phyloP scores from a whole-genome alignment of 352 stramenopile genomes.

The Pythium dissimile region DNA sequence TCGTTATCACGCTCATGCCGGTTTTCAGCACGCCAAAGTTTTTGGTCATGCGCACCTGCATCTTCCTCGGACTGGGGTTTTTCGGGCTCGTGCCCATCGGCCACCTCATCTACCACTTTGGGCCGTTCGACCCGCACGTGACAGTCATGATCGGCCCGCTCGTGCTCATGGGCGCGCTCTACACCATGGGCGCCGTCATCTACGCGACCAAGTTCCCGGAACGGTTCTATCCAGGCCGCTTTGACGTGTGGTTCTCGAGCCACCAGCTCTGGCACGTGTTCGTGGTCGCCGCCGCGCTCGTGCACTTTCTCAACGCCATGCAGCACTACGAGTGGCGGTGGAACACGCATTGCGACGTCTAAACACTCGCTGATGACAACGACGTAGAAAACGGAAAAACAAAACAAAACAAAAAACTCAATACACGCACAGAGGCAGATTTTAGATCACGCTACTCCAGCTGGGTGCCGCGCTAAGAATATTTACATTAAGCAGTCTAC shows the following conservation, averaged over 20 bases:
- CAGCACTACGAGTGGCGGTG: constrained; percentile 87
- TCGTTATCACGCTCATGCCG: constrained; percentile 65
- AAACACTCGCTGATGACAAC: constrained; percentile 7
- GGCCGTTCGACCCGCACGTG: constrained; percentile 77
- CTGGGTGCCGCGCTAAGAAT: too few relatives aligned
- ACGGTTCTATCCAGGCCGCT: constrained; percentile 78
- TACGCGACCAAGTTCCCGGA: constrained; percentile 86
- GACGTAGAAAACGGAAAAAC: not conserved
- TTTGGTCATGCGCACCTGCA: constrained; percentile 61
- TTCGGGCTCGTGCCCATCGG: constrained; percentile 75
- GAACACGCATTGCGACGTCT: constrained; percentile 76
- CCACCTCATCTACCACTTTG: constrained; percentile 75
- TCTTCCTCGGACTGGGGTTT: constrained; percentile 82
- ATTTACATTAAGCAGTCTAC: too few relatives aligned
- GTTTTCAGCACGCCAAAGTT: constrained; percentile 72
- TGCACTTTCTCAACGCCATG: constrained; percentile 80
- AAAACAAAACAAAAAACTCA: not conserved
- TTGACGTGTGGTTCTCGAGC: constrained; percentile 84
- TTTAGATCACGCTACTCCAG: too few relatives aligned
- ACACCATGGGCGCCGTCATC: constrained; percentile 77
- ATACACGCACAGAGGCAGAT: not conserved
- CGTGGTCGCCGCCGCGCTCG: constrained; percentile 79
- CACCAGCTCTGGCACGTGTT: constrained; percentile 89
- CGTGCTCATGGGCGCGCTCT: constrained; percentile 71
- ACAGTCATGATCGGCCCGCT: constrained; percentile 81